These are phyloP conservation scores for Pinus tabuliformis DNA, from an alignment of 75 land plant genomes.

Conservation along the genomic window DNA sequence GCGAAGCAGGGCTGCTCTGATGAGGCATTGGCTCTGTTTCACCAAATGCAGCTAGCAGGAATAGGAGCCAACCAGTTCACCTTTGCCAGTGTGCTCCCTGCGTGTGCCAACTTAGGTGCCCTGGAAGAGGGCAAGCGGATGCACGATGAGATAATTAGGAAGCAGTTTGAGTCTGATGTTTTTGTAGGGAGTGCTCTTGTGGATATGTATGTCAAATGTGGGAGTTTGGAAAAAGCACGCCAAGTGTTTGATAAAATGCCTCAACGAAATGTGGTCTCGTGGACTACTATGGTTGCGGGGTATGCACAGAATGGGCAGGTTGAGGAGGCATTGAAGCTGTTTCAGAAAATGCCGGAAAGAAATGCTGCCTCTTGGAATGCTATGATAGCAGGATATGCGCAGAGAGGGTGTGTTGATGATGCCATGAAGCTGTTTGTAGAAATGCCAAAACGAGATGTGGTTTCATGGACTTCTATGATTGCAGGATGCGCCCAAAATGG, in stretches of 20 bases:
- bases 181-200: slow-evolving; percentile 9
- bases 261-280: slow-evolving; percentile 3
- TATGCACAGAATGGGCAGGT: slow-evolving; percentile 2
- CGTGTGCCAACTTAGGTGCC: neutral
- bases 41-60: neutral
- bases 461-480: slow-evolving; percentile 1
- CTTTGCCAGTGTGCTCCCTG: neutral
- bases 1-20: neutral
- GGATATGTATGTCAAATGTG: slow-evolving; percentile 11
- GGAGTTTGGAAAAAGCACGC: neutral
- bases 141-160: neutral
- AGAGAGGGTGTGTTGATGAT: neutral
- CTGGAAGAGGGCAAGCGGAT: neutral
- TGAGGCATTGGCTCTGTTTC: slow-evolving; percentile 1
- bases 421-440: neutral
- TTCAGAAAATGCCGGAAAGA: slow-evolving; percentile 2
- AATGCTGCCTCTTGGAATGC: slow-evolving; percentile 1
- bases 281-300: slow-evolving; percentile 9
- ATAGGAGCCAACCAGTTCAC: neutral
- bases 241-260: slow-evolving; percentile 10
- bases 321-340: neutral
- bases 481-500: neutral
- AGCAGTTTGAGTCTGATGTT: neutral
- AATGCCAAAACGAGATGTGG: neutral
- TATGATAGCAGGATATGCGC: neutral